Conservation (phyloP, 2,329 filamentous ascomycete species). For the Neoarthrinium moseri region DNA sequence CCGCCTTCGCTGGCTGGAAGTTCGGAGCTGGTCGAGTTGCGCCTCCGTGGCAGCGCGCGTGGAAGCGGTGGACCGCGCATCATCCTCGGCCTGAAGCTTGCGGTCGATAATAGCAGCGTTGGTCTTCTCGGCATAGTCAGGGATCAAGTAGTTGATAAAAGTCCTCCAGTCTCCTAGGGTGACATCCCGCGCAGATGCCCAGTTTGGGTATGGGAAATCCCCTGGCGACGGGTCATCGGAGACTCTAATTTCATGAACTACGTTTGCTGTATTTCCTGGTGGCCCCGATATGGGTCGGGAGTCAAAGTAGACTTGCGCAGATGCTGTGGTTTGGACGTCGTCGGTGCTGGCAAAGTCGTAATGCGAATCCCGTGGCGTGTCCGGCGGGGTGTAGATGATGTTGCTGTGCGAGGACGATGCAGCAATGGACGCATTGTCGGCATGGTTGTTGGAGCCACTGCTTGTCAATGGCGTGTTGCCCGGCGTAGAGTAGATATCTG, state of each 20-base stretch:
- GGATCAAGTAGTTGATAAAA: conserved; percentile 56
- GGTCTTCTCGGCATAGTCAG: conserved; percentile 39
- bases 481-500: conserved; percentile 51
- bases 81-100: conserved; percentile 44
- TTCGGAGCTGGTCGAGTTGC: conserved; percentile 37
- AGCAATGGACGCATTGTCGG: conserved; percentile 37
- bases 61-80: conserved; percentile 20
- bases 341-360: conserved; percentile 24
- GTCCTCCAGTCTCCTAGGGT: conserved; percentile 56
- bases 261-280: conserved; percentile 5
- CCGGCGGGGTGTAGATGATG: conserved; percentile 50
- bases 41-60: conserved; percentile 36
- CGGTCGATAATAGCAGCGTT: conserved; percentile 49
- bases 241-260: conserved; percentile 35
- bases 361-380: conserved; percentile 40
- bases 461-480: conserved; percentile 26
- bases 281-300: conserved; percentile 34
- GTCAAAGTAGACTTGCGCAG: conserved; percentile 46
- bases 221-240: conserved; percentile 33
- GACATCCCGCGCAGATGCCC: conserved; percentile 42
- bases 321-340: conserved; percentile 25
- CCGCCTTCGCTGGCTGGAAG: conserved; percentile 24
- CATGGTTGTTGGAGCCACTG: conserved; percentile 19
- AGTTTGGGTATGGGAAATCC: conserved; percentile 41
- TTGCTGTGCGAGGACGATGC: conserved; percentile 41